phyloP scores from a whole-genome alignment of 805 yeast genomes.

The Lipomyces mesembrius region DNA sequence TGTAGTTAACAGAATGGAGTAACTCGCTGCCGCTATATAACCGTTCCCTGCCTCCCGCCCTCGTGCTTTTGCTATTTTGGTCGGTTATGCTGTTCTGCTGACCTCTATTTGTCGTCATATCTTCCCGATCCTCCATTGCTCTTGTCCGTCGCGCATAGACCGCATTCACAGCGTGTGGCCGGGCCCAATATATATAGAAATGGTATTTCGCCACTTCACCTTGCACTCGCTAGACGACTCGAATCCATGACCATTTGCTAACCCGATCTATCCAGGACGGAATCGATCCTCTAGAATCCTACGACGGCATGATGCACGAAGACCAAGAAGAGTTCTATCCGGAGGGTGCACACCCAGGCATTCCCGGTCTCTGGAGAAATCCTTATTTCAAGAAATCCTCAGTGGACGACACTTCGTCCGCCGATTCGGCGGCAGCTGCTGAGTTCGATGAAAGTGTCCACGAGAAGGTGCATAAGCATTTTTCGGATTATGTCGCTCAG shows the following conservation, averaged over 20 bases:
- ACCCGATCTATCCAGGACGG: constrained; percentile 6
- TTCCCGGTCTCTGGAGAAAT: constrained; percentile 35
- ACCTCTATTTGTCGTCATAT: neutral
- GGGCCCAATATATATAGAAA: too few species aligned
- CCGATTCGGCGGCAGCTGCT: constrained; percentile 1
- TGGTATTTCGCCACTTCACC: too few species aligned
- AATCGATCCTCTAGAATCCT: constrained; percentile 28
- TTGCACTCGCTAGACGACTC: too few species aligned
- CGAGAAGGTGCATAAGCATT: constrained; percentile 22
- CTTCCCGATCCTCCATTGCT: too few species aligned
- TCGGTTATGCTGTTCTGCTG: neutral
- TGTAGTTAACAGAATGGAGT: too few species aligned
- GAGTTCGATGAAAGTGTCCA: constrained; percentile 24
- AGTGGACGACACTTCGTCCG: neutral
- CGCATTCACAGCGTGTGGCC: too few species aligned
- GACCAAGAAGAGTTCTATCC: constrained; percentile 28
- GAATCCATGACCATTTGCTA: neutral
- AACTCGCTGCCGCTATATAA: too few species aligned
- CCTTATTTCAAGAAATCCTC: constrained; percentile 26
- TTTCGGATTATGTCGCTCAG: constrained; percentile 12
- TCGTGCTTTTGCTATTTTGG: neutral
- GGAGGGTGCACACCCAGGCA: constrained; percentile 35
- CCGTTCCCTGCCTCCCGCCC: neutral
- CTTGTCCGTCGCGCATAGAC: too few species aligned
- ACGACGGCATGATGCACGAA: constrained; percentile 17